Evolutionary conservation across 208 protist species (phyloP).

Genomic region (Angomonas desouzai): DNA sequence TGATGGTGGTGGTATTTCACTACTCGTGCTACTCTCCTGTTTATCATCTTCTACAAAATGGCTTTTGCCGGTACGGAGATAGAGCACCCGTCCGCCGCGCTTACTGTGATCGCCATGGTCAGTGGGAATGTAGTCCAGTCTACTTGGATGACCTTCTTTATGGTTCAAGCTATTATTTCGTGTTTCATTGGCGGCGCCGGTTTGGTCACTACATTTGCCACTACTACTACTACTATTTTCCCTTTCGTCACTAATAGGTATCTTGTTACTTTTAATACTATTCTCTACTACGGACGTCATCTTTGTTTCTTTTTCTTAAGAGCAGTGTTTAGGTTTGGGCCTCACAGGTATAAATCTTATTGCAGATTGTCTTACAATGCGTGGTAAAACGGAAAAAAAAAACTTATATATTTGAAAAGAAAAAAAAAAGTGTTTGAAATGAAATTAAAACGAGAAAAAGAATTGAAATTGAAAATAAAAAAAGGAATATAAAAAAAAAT

Average conservation of each 20-base stretch:
- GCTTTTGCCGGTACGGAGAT: not conserved
- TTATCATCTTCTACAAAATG: not conserved
- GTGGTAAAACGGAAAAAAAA: too few relatives aligned
- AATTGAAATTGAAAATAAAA: conserved; percentile 4
- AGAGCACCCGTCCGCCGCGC: not conserved
- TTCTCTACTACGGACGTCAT: not conserved
- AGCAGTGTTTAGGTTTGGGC: too few relatives aligned
- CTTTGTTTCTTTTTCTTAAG: not conserved
- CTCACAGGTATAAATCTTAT: too few relatives aligned
- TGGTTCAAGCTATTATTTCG: too few relatives aligned
- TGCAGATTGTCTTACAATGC: too few relatives aligned
- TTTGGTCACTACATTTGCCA: not conserved
- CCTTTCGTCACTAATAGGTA: not conserved
- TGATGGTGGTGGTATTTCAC: not conserved
- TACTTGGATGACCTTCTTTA: not conserved
- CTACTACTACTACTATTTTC: not conserved
- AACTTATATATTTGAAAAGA: not conserved
- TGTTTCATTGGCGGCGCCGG: too few relatives aligned
- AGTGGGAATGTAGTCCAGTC: not conserved
- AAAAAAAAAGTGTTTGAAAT: conserved; percentile 5
- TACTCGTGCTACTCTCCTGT: not conserved
- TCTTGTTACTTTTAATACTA: not conserved
- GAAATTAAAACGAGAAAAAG: conserved; percentile 10
- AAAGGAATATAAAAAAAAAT: conserved; percentile 2
- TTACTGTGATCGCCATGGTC: not conserved